Evolutionary conservation across 2,329 filamentous ascomycete genomes (phyloP).

Genomic region (Xylariales sp.): DNA sequence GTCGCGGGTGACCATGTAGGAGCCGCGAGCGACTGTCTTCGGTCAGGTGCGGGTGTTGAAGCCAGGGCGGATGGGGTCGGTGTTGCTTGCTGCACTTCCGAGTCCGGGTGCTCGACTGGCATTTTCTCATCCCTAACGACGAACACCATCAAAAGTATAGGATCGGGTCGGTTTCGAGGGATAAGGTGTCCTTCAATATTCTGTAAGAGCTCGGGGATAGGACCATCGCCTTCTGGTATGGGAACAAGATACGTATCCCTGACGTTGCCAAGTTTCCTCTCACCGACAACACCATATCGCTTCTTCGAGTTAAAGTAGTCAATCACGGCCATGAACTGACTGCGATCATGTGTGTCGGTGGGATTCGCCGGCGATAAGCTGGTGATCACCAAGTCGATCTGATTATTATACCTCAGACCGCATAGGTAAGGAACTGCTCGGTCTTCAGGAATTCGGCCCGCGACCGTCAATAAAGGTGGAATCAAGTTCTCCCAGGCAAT

Average conservation of each 20-base stretch:
- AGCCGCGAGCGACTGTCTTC: constrained; percentile 44
- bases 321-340: constrained; percentile 71
- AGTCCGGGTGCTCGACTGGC: constrained; percentile 20
- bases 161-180: constrained; percentile 65
- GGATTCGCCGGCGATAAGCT: constrained; percentile 54
- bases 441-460: constrained; percentile 74
- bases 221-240: constrained; percentile 64
- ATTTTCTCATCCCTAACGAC: constrained; percentile 65
- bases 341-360: constrained; percentile 53
- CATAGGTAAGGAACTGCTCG: constrained; percentile 90
- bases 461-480: constrained; percentile 64
- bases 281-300: constrained; percentile 82
- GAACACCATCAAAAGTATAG: constrained; percentile 77
- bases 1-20: constrained; percentile 52
- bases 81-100: constrained; percentile 21
- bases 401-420: constrained; percentile 73
- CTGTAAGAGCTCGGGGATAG: constrained; percentile 79
- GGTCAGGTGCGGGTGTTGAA: constrained; percentile 28
- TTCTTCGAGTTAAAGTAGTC: constrained; percentile 80
- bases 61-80: constrained; percentile 16
- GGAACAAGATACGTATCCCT: constrained; percentile 91
- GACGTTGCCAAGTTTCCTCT: constrained; percentile 69
- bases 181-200: constrained; percentile 83
- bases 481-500: constrained; percentile 70
- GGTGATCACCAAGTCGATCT: constrained; percentile 80